These are phyloP conservation scores for Geotrichum cucujoidarum DNA, from an alignment of 1,139 yeast species.

Conservation along the genomic window DNA sequence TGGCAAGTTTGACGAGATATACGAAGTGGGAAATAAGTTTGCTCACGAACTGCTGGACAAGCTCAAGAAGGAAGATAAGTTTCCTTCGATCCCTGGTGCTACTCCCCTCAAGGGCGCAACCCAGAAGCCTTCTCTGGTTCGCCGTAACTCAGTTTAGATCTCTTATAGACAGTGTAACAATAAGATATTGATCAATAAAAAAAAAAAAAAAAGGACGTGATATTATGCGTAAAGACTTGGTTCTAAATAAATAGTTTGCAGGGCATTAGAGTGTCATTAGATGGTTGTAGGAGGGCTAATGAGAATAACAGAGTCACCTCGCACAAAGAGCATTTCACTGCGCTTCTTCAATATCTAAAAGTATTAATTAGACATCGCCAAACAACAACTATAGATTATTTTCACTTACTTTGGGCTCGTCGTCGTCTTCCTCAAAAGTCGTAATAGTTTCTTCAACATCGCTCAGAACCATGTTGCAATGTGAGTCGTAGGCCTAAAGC, in stretches of 20 bases:
- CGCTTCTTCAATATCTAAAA: slow-evolving; percentile 50
- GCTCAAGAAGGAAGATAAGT: slow-evolving; percentile 48
- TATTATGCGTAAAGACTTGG: slow-evolving; percentile 1
- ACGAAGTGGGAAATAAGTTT: slow-evolving; percentile 70
- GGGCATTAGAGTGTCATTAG: slow-evolving; percentile 1
- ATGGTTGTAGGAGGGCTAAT: slow-evolving; percentile 44
- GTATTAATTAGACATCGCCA: not conserved
- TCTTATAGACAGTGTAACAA: not conserved
- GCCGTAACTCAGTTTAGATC: slow-evolving; percentile 15
- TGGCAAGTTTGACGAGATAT: slow-evolving; percentile 86
- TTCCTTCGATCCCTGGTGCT: slow-evolving; percentile 62
- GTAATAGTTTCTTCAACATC: slow-evolving; percentile 85
- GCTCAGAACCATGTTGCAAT: slow-evolving; percentile 91
- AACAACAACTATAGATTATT: not conserved
- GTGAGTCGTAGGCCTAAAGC: slow-evolving; percentile 78
- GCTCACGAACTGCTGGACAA: slow-evolving; percentile 56
- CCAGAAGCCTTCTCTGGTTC: slow-evolving; percentile 37
- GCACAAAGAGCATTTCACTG: slow-evolving; percentile 86
- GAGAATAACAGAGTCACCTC: slow-evolving; percentile 92
- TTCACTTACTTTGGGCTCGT: slow-evolving; percentile 39
- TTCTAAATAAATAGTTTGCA: slow-evolving; percentile 11
- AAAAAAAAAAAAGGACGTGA: not conserved
- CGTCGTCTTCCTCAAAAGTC: slow-evolving; percentile 44
- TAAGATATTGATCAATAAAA: not conserved
- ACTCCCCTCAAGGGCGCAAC: slow-evolving; percentile 29